Base-by-base conservation (phyloP, 2,329 filamentous ascomycete genomes). In the Colletotrichum tropicale region DNA sequence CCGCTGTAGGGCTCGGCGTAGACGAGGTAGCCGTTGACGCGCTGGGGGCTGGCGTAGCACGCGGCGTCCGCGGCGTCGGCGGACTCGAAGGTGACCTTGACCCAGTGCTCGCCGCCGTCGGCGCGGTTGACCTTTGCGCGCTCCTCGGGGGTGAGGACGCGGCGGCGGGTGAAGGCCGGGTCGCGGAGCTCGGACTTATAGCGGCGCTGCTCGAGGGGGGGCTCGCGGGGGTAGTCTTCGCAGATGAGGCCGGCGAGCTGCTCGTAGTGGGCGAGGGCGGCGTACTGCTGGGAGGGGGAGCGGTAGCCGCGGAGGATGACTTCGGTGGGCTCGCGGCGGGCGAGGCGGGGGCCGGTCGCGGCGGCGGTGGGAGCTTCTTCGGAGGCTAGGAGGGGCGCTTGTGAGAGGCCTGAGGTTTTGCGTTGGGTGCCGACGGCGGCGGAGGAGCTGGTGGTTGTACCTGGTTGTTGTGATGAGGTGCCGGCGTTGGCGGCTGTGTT, bases 201-300 rank as follows among this genome's bases (percentile, higher is more conserved):
- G 74, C 94, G 90, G 73, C 90, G 89, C 81, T 91, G 91, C 77
- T 93, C 90, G 71, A 92, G 89, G 4, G 95, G 94, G n/a, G 96
- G 94, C 78, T 94, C 93, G 77, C 96, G 93, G 10, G 96, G 92
- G 84, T 98, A 98, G 85, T 98, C 96, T 86, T 98, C 96, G 84
- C 96, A 96, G 82, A 98, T 95, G 77, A 92, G 87, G 30, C 96
- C 96, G 8, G 95, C 96, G 56, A 98, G 92, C 76, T 93, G 91
- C 87, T 98, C 96, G 86, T 94, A 98, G 85, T 95, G 95, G 79
- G 94, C 93, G 80, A 98, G 93, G 38, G 96, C 96, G 32, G 96
- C 95, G 90, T 97, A 98, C 87, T 95, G 89, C 85, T 93, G 87
- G 84, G 91, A 84, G 2, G 88, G 83, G 18, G 89, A 90, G 71